Evolutionary conservation across 164 flowering plant genomes (phyloP).

Genomic region (Houttuynia cordata): DNA sequence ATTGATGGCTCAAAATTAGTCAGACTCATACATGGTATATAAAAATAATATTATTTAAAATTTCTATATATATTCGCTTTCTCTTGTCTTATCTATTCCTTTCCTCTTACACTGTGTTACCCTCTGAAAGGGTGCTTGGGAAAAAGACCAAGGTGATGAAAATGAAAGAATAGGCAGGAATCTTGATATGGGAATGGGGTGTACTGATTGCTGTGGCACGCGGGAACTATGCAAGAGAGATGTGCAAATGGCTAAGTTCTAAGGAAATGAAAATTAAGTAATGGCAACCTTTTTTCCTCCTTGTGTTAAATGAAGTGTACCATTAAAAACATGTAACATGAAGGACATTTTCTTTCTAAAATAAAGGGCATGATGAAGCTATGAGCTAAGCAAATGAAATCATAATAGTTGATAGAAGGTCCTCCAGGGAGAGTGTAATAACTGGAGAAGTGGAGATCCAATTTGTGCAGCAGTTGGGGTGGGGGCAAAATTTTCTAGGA

Average conservation of each 20-base stretch:
- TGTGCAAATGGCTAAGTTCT: too few species aligned
- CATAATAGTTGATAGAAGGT: neutral
- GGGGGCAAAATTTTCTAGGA: conserved; percentile 1
- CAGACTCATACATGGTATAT: too few species aligned
- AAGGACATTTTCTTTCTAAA: neutral
- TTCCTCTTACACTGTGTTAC: conserved; percentile 1
- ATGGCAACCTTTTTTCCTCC: too few species aligned
- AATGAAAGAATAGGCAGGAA: conserved; percentile 3
- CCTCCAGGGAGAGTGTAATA: neutral
- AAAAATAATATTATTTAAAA: too few species aligned
- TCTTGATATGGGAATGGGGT: neutral
- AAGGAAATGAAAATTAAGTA: neutral
- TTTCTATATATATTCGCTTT: neutral
- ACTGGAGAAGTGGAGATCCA: conserved; percentile 1
- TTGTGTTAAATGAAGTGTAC: too few species aligned
- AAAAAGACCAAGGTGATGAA: neutral
- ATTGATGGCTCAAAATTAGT: too few species aligned
- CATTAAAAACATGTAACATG: neutral
- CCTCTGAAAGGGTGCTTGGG: neutral
- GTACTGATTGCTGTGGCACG: neutral
- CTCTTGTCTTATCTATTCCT: conserved; percentile 4
- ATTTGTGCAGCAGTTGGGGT: neutral
- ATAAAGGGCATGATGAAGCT: too few species aligned
- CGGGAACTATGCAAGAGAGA: neutral
- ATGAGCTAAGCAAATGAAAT: neutral